Percentiles rank a stretch among this genome's conserved stretches.
These are phyloP conservation scores for Cryptococcus hybrid DNA, from an alignment of 1,284 basidiomycete genomes.

Conservation along the genomic window DNA sequence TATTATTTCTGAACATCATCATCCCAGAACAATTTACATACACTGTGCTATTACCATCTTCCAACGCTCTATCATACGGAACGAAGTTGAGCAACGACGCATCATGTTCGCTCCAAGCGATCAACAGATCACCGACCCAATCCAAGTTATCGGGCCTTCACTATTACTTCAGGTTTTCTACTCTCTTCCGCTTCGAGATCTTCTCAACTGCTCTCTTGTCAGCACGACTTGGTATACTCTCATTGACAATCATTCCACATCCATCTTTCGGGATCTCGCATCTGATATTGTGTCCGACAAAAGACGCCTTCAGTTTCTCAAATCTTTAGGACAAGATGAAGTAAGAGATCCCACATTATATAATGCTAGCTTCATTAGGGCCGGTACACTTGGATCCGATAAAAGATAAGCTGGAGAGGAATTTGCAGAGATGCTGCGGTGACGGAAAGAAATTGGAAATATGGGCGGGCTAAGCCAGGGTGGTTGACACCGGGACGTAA, in stretches of 20 bases:
- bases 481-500: slow-evolving; percentile 29
- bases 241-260: slow-evolving; percentile 12
- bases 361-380: neutral
- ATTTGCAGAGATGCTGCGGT: slow-evolving; percentile 13
- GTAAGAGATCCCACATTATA: neutral
- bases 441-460: slow-evolving; percentile 28
- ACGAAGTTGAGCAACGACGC: no score
- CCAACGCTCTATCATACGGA: no score
- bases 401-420: slow-evolving; percentile 22
- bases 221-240: slow-evolving; percentile 22
- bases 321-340: neutral
- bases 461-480: slow-evolving; percentile 21
- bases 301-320: neutral
- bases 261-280: slow-evolving; percentile 25
- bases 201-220: slow-evolving; percentile 23
- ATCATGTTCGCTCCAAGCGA: neutral
- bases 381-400: neutral
- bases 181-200: slow-evolving; percentile 19
- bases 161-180: slow-evolving; percentile 37
- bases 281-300: slow-evolving; percentile 18
- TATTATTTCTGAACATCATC: no score
- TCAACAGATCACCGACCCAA: slow-evolving; percentile 22
- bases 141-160: slow-evolving; percentile 30
- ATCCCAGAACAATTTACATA: no score
- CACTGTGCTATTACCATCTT: no score